A percentile compares a stretch with the other conserved stretches of the same genome.
These are phyloP conservation scores for Fusarium proliferatum DNA, from an alignment of 2,329 filamentous ascomycete species.

Conservation along the genomic window DNA sequence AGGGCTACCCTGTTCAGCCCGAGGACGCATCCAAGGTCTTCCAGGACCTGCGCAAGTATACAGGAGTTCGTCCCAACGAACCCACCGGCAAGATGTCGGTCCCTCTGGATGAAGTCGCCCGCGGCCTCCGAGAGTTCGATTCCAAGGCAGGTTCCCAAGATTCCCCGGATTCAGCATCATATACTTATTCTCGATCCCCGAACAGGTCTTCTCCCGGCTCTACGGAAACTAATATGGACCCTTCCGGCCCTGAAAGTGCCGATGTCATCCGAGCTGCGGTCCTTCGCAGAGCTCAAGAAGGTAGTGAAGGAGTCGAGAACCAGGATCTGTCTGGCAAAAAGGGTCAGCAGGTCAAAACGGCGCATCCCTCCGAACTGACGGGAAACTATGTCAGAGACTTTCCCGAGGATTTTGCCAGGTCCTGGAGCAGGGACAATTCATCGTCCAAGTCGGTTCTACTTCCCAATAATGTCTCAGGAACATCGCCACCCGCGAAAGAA, in stretches of 20 bases:
- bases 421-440: constrained; percentile 53
- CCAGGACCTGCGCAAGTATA: constrained; percentile 56
- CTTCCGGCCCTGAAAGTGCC: constrained; percentile 44
- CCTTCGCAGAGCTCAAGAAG: constrained; percentile 42
- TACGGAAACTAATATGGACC: constrained; percentile 31
- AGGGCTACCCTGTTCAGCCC: constrained; percentile 46
- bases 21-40: constrained; percentile 54
- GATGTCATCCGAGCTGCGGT: constrained; percentile 48
- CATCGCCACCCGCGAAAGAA: background rate
- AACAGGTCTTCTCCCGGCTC: constrained; percentile 37
- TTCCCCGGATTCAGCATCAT: constrained; percentile 39
- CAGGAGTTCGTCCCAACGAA: constrained; percentile 51
- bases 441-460: constrained; percentile 41
- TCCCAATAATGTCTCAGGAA: constrained; percentile 30
- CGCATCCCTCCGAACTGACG: constrained; percentile 47
- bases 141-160: constrained; percentile 45
- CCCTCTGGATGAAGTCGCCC: constrained; percentile 49
- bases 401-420: constrained; percentile 60
- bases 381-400: constrained; percentile 64
- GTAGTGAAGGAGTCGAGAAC: constrained; percentile 25
- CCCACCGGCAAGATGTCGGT: constrained; percentile 46
- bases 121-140: constrained; percentile 54
- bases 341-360: constrained; percentile 10
- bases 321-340: constrained; percentile 12
- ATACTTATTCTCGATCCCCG: constrained; percentile 41